Evolutionary conservation across 164 flowering plant species (phyloP).

Genomic region (Vitis cinerea): DNA sequence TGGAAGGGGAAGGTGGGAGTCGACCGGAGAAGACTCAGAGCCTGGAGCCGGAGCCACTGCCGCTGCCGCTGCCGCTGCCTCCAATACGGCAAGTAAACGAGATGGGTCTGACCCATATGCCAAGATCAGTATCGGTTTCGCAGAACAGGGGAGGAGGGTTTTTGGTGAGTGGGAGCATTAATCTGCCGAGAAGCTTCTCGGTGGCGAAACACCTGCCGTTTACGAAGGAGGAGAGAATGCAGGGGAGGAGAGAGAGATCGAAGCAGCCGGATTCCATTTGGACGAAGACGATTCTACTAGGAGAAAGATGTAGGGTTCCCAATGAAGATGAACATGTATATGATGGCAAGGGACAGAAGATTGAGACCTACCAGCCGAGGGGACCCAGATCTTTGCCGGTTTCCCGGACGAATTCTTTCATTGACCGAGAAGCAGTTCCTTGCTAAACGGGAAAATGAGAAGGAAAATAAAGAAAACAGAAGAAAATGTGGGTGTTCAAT

Average conservation of each 20-base stretch:
- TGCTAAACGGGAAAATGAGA: background rate
- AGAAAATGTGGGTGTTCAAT: background rate
- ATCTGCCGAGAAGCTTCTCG: conserved; percentile 18
- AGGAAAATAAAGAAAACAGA: background rate
- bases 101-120: background rate
- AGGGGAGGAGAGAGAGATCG: conserved; percentile 15
- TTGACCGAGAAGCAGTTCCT: conserved; percentile 16
- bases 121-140: conserved; percentile 7
- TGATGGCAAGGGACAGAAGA: conserved; percentile 44
- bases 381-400: conserved; percentile 14
- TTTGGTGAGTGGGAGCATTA: conserved; percentile 28
- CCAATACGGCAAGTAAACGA: conserved; percentile 7
- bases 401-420: conserved; percentile 20
- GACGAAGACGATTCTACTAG: conserved; percentile 71
- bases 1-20: no score
- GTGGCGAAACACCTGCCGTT: background rate
- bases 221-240: conserved; percentile 5
- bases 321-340: conserved; percentile 51
- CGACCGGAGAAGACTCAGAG: no score
- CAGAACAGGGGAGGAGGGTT: conserved; percentile 3
- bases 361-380: conserved; percentile 32
- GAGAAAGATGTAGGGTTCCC: conserved; percentile 65
- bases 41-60: background rate
- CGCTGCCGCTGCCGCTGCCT: conserved; percentile 14
- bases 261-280: conserved; percentile 55